Evolutionary conservation across 768 basidiomycete genomes (phyloP).

Genomic region (Lentinula boryana): DNA sequence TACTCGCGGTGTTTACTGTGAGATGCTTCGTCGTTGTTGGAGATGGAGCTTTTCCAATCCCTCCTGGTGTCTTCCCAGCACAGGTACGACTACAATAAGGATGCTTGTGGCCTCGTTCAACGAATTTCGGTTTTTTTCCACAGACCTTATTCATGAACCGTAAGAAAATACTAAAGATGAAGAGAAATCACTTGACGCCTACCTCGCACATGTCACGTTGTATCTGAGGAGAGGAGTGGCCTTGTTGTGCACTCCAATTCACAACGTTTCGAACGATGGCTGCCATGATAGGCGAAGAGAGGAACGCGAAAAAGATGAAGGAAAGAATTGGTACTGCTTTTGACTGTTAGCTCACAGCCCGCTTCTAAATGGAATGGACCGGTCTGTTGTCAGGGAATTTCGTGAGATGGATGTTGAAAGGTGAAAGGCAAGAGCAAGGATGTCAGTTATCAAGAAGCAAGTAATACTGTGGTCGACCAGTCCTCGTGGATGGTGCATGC

Average conservation of each 20-base stretch:
- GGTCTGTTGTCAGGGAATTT: no score
- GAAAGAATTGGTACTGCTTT: no score
- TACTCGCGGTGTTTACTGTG: not conserved
- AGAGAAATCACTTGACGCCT: not conserved
- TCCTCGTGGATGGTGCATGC: no score
- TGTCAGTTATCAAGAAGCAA: no score
- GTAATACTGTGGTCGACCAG: no score
- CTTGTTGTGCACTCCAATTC: not conserved
- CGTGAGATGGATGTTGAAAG: no score
- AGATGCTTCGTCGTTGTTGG: not conserved
- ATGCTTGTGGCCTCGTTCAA: slow-evolving; percentile 25
- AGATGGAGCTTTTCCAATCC: not conserved
- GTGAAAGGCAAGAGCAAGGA: no score
- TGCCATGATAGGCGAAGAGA: slow-evolving; percentile 2
- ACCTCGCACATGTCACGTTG: slow-evolving; percentile 6
- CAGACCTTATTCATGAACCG: no score
- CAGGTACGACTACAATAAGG: slow-evolving; percentile 31
- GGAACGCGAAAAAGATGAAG: not conserved
- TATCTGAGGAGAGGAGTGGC: not conserved
- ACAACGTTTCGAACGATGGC: not conserved
- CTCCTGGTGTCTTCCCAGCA: slow-evolving; percentile 21
- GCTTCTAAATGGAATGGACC: no score
- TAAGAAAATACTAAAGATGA: no score
- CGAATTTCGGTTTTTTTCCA: slow-evolving; percentile 27
- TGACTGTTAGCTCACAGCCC: no score